These are phyloP conservation scores for Cryptomeria japonica DNA, from an alignment of 75 land plant genomes.

Conservation along the genomic window DNA sequence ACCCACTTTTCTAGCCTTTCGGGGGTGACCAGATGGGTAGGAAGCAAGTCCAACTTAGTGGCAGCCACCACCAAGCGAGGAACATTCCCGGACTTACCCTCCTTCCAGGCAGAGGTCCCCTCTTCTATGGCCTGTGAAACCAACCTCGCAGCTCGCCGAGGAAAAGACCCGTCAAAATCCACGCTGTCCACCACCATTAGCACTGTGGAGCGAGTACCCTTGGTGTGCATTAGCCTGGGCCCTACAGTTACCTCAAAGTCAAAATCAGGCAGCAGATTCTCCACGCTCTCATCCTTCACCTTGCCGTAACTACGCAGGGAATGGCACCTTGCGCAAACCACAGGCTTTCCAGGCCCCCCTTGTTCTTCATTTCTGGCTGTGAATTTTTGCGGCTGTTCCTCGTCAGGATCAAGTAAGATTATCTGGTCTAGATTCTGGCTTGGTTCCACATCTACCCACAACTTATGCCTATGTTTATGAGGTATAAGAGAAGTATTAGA, in stretches of 20 bases:
- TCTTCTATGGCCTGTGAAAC: constrained; percentile 58
- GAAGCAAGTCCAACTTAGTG: constrained; percentile 87
- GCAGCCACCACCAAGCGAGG: constrained; percentile 81
- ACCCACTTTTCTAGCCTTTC: constrained; percentile 76
- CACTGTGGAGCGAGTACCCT: constrained; percentile 64
- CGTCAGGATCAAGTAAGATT: not conserved
- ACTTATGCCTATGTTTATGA: not conserved
- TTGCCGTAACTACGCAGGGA: constrained; percentile 68
- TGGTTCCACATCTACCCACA: not conserved
- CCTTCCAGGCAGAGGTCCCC: constrained; percentile 59
- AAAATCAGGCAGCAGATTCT: constrained; percentile 80
- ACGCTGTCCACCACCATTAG: constrained; percentile 76
- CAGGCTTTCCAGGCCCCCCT: constrained; percentile 28
- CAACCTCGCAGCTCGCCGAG: constrained; percentile 57
- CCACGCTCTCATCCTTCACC: constrained; percentile 67
- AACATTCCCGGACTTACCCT: constrained; percentile 76
- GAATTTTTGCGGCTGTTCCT: not conserved
- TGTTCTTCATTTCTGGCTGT: not conserved
- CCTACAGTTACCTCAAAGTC: constrained; percentile 83
- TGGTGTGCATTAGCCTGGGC: constrained; percentile 32
- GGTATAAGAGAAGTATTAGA: constrained; percentile 15
- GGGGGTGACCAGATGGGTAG: constrained; percentile 58
- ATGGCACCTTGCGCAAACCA: constrained; percentile 87
- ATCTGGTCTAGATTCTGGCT: not conserved
- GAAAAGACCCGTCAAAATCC: constrained; percentile 94